These are phyloP conservation scores for Acanthochlamys bracteata DNA, from an alignment of 106 monocot species.

Conservation along the genomic window DNA sequence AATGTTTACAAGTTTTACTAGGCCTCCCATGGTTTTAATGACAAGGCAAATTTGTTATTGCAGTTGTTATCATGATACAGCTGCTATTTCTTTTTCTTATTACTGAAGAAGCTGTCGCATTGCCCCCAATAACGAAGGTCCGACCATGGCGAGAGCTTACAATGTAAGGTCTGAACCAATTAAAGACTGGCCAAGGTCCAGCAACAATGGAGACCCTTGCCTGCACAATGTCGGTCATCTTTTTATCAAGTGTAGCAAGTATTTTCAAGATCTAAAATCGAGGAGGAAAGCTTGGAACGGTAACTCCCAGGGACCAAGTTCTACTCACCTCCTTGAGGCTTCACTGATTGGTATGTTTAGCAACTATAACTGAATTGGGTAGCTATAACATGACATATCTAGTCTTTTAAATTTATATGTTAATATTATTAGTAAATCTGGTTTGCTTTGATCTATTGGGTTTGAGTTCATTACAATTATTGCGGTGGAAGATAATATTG, in stretches of 20 bases:
- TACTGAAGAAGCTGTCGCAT: conserved; percentile 70
- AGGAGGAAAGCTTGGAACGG: conserved; percentile 75
- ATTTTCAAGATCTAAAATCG: conserved; percentile 84
- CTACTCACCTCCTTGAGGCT: conserved; percentile 90
- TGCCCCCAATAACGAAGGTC: conserved; percentile 79
- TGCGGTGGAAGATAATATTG: no score
- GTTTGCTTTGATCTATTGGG: no score
- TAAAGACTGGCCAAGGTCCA: conserved; percentile 76
- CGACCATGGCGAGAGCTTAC: conserved; percentile 80
- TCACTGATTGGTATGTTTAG: conserved; percentile 64
- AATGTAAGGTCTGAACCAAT: conserved; percentile 67
- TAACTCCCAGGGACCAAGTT: conserved; percentile 92
- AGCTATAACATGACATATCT: no score
- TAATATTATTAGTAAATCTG: no score
- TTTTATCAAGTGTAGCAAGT: conserved; percentile 61
- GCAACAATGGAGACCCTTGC: conserved; percentile 86
- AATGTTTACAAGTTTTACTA: no score
- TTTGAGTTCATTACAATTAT: no score
- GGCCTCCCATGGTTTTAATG: no score
- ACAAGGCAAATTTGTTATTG: background rate
- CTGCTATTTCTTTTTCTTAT: conserved; percentile 81
- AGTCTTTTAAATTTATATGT: no score
- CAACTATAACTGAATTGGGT: no score
- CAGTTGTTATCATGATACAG: conserved; percentile 44
- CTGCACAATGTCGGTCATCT: conserved; percentile 69